A percentile compares a stretch with the other conserved stretches of the same genome.
Evolutionary conservation across 1,284 basidiomycete species (phyloP).

Genomic region (Heterobasidion occidentale): DNA sequence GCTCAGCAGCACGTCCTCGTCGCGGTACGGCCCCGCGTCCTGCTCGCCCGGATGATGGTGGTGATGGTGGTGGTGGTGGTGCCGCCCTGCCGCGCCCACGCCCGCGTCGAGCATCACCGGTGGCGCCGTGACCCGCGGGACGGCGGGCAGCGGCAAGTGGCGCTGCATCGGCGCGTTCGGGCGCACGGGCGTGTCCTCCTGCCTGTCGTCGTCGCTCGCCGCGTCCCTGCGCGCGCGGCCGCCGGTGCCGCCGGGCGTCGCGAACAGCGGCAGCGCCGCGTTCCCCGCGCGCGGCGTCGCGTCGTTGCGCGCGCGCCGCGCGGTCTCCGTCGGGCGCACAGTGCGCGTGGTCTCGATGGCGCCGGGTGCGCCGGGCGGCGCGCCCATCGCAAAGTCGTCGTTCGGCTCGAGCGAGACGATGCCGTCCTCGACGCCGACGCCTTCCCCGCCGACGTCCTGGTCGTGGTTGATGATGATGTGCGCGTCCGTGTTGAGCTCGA

Average conservation of each 20-base stretch:
- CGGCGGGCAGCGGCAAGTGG: slow-evolving; percentile 9
- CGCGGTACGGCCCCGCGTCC: slow-evolving; percentile 63
- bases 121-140: background rate
- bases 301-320: slow-evolving; percentile 13
- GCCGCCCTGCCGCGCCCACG: background rate
- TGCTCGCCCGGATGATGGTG: slow-evolving; percentile 15
- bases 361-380: slow-evolving; percentile 76
- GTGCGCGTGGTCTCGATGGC: slow-evolving; percentile 42
- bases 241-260: background rate
- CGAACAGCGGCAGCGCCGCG: slow-evolving; percentile 21
- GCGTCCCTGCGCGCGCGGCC: background rate
- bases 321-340: slow-evolving; percentile 16
- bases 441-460: slow-evolving; percentile 36
- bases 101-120: background rate
- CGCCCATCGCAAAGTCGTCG: slow-evolving; percentile 82
- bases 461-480: slow-evolving; percentile 63
- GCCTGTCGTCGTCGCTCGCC: slow-evolving; percentile 9
- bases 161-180: slow-evolving; percentile 14
- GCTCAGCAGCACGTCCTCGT: slow-evolving; percentile 90
- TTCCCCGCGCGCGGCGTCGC: slow-evolving; percentile 28
- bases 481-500: slow-evolving; percentile 44
- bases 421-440: slow-evolving; percentile 54
- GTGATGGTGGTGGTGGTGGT: slow-evolving; percentile 4
- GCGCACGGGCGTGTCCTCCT: slow-evolving; percentile 9
- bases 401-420: slow-evolving; percentile 64